A percentile compares a stretch with the other conserved stretches of the same genome.
phyloP scores from a whole-genome alignment of 352 stramenopile species.

The Peronospora belbahrii region DNA sequence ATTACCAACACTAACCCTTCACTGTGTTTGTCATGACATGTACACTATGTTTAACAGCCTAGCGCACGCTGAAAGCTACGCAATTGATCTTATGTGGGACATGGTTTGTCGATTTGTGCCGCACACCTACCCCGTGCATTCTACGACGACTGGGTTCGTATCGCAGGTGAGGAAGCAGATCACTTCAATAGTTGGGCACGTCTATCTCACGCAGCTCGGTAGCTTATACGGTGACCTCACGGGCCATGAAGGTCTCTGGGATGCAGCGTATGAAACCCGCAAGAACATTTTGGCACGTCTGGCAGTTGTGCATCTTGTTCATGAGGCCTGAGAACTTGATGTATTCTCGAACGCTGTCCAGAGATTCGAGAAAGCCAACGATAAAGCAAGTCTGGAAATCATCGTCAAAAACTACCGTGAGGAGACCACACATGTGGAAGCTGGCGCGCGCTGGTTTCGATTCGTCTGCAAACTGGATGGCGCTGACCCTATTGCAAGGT shows the following conservation, averaged over 20 bases:
- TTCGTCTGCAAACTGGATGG: constrained; percentile 31
- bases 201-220: constrained; percentile 36
- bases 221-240: constrained; percentile 44
- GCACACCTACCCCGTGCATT: constrained; percentile 36
- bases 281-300: constrained; percentile 31
- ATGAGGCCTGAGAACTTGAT: constrained; percentile 51
- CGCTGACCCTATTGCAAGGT: constrained; percentile 28
- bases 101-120: constrained; percentile 45
- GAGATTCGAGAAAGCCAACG: constrained; percentile 38
- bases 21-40: too few relatives aligned
- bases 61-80: too few relatives aligned
- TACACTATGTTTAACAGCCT: too few relatives aligned
- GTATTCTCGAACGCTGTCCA: constrained; percentile 40
- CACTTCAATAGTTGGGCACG: constrained; percentile 46
- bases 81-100: too few relatives aligned
- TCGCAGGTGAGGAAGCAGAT: constrained; percentile 41
- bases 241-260: constrained; percentile 45
- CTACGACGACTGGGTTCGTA: constrained; percentile 53
- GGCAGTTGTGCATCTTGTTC: constrained; percentile 47
- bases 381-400: constrained; percentile 32
- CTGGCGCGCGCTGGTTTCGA: constrained; percentile 36
- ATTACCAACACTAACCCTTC: too few relatives aligned
- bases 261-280: constrained; percentile 40
- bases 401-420: constrained; percentile 47
- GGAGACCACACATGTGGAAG: constrained; percentile 42